A percentile compares a stretch with the other conserved stretches of the same genome.
Evolutionary conservation across 2,329 filamentous ascomycete genomes (phyloP).

Genomic region (Botryotinia narcissicola): DNA sequence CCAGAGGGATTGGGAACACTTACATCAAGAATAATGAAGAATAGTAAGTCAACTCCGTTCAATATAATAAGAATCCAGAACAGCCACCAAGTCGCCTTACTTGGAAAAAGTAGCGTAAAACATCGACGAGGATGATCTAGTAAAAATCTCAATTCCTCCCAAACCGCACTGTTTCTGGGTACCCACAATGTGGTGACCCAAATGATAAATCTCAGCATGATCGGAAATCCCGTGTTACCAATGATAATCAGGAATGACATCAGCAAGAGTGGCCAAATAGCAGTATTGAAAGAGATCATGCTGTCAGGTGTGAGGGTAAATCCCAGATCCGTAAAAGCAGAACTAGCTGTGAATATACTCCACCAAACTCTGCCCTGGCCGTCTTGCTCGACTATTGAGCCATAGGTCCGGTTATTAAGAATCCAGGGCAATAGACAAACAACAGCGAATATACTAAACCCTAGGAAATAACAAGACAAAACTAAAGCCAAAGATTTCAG

Average conservation of each 20-base stretch:
- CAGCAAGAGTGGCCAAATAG: constrained; percentile 71
- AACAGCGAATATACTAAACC: constrained; percentile 76
- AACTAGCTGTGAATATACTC: constrained; percentile 84
- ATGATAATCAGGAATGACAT: constrained; percentile 87
- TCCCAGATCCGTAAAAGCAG: constrained; percentile 92
- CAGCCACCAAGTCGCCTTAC: constrained; percentile 91
- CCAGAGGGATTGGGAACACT: constrained; percentile 39
- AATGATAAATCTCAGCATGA: constrained; percentile 90
- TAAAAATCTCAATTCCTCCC: constrained; percentile 87
- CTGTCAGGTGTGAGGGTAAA: constrained; percentile 90
- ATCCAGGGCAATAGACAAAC: constrained; percentile 81
- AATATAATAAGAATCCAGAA: constrained; percentile 80
- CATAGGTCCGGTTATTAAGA: constrained; percentile 59
- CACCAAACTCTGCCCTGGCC: constrained; percentile 78
- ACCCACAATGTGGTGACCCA: constrained; percentile 72
- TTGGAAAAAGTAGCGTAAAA: constrained; percentile 91
- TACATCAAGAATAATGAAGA: constrained; percentile 90
- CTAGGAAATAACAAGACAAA: constrained; percentile 75
- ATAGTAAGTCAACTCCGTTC: constrained; percentile 81
- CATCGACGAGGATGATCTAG: constrained; percentile 93
- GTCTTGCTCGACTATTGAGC: constrained; percentile 57
- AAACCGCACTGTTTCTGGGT: constrained; percentile 65
- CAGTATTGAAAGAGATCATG: constrained; percentile 83
- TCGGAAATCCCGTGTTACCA: constrained; percentile 92
- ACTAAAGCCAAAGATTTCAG: constrained; percentile 81